Conservation (phyloP, 106 monocot genomes). For the Acorus calamus region DNA sequence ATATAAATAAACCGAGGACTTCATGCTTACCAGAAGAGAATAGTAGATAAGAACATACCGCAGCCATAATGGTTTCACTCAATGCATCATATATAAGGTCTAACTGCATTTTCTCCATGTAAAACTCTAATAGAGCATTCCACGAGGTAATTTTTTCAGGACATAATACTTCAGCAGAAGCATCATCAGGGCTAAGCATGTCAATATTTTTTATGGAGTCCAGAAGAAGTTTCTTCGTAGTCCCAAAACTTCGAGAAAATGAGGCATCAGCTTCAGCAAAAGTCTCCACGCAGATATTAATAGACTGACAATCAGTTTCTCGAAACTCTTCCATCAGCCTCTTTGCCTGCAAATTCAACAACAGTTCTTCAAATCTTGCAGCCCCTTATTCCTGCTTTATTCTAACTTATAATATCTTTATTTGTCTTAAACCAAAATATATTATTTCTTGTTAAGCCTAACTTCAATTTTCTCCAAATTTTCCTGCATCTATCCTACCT, state of each 20-base stretch:
- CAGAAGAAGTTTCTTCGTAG: constrained; percentile 13
- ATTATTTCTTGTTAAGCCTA: too few relatives aligned
- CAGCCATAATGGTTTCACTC: constrained; percentile 21
- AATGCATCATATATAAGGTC: constrained; percentile 33
- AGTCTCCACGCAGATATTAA: not conserved
- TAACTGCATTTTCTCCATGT: constrained; percentile 29
- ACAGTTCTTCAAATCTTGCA: not conserved
- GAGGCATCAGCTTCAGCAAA: constrained; percentile 10
- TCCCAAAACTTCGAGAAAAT: constrained; percentile 17
- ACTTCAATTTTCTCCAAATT: too few relatives aligned
- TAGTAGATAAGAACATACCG: constrained; percentile 24
- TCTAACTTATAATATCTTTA: too few relatives aligned
- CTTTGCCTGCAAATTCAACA: constrained; percentile 34
- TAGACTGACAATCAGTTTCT: constrained; percentile 7
- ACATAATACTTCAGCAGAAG: constrained; percentile 8
- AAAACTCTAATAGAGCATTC: constrained; percentile 42
- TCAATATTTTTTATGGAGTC: constrained; percentile 19
- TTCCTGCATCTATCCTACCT: too few relatives aligned
- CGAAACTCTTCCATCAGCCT: constrained; percentile 15
- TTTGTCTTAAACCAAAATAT: too few relatives aligned
- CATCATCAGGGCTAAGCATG: constrained; percentile 1
- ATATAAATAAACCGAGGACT: not conserved
- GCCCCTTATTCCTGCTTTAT: not conserved
- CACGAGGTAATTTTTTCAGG: constrained; percentile 40
- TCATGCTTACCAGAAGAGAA: not conserved